Evolutionary conservation across 2,329 filamentous ascomycete genomes (phyloP), one percentile per base, ranked within the genome.

Genomic region (Cladophialophora yegresii): DNA sequence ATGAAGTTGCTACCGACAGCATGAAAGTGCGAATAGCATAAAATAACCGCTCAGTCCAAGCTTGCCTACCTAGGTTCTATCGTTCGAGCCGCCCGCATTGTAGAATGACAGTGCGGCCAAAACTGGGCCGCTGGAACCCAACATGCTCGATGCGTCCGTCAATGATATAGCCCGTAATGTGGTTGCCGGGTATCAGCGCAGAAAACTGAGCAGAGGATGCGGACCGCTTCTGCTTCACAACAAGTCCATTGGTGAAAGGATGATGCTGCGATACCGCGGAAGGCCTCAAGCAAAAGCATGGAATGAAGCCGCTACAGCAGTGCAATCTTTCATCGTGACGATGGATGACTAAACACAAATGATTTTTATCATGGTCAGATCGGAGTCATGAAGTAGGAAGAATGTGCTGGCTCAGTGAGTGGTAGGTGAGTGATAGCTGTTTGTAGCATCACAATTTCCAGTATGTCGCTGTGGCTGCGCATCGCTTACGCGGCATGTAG

Each of bases 1-100:
- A 83, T 79, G 71, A 83, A 83, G 68, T 83, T 83, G 4, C 81
- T 81, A 20, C 81, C 65, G 9, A 77, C 71, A 1, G 77, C 71
- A 63, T 78, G n/a, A n/a, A n/a, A 43, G 13, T n/a, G 36, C 8
- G 36, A 43, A 6, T n/a, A 43, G 36, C 36, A 43, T 43, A 2
- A 16, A 16, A 43, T 16, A 43, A n/a, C 16, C 36, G 16, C n/a
- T 43, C 16, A 7, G 16, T n/a, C 36, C 16, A n/a, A n/a, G 36
- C 3, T 20, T 2, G 6, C 16, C 36, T 40, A 40, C 16, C 16
- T 40, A 40, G 13, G 36, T 28, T 28, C 6, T 3, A 28, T 28
- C 26, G 3, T 28, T 28, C 6, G 26, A 6, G 6, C 6, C 26
- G 3, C 26, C 26, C 6, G 26, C 26, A 6, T 28, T 28, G 26